phyloP scores from a whole-genome alignment of 1,284 basidiomycete species.

The Jaminaea rosea region DNA sequence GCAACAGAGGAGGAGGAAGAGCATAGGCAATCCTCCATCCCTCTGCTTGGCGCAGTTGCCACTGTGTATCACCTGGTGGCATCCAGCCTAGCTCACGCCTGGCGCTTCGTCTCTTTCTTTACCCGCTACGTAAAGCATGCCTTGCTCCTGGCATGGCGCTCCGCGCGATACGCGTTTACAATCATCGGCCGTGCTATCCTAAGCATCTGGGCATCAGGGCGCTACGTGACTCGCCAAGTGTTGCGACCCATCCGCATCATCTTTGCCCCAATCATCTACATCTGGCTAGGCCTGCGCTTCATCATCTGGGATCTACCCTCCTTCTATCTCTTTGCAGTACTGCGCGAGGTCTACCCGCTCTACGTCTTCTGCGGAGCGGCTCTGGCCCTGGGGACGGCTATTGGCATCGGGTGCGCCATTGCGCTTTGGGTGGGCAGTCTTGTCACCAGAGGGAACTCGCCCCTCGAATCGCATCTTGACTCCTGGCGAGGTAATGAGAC shows the following conservation, averaged over 20 bases:
- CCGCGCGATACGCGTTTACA: background rate
- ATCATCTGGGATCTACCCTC: background rate
- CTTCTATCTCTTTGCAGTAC: background rate
- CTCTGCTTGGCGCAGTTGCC: background rate
- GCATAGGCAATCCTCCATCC: background rate
- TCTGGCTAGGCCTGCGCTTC: background rate
- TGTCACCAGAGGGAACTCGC: background rate
- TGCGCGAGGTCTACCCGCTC: conserved; percentile 1
- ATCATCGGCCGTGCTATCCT: background rate
- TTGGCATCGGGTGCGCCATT: background rate
- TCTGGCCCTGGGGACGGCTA: background rate
- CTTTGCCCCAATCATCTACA: background rate
- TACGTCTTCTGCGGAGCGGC: background rate
- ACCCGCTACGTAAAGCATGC: background rate
- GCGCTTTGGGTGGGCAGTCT: background rate
- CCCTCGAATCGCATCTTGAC: background rate
- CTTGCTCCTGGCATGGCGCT: background rate
- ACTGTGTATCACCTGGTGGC: background rate
- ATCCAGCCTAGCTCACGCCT: background rate
- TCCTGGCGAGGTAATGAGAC: background rate
- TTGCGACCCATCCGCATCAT: background rate
- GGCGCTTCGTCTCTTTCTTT: background rate
- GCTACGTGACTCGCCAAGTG: background rate
- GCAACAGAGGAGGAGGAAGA: background rate
- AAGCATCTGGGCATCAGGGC: background rate